Evolutionary conservation across 306 rosid genomes (phyloP), one percentile per base, ranked within the genome.

Genomic region (Cyclanthera cordifolia): DNA sequence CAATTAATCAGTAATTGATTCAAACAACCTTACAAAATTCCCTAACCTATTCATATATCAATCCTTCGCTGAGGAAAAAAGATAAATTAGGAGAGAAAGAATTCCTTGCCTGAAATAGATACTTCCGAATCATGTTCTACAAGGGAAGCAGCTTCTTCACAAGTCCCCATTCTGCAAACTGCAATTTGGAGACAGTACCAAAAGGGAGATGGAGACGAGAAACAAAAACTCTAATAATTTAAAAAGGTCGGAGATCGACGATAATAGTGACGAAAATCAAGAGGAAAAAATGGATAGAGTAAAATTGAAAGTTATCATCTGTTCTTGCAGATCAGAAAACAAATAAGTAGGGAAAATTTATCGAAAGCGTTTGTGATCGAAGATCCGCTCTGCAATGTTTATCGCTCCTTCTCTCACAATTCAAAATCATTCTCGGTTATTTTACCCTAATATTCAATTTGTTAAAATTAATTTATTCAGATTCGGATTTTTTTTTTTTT

Each of bases 41-140:
- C 24, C 43, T 66, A 4, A 66, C 7, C 39, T 45, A 6, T 23
- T 46, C 15, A 9, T 9, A 46, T 12, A 46, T 20, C 21, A 28
- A 70, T 20, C 10, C 12, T 49, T 80, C 13, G 21, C 21, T 0
- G 19, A 75, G 14, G 6, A 13, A 51, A 13, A 51, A 28, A 25
- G 37, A 47, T 9, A 0, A 12, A 66, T n/a, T 13, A 76, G 15
- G 8, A 53, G 28, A 76, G 23, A 16, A 13, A 4, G 25, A 65
- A 75, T 13, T 12, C 53, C 81, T 73, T 75, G 61, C 89, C 86
- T 43, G 86, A 73, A 57, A 77, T 61, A 24, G 79, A 58, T 63
- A 72, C 48, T 61, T 66, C 76, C 21, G 67, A 52, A 58, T 14
- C 59, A 13, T 21, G 82, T 9, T 81, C 70, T 27, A 69, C 47